Base-by-base conservation (phyloP, 2,329 filamentous ascomycete species). In the Metarhizium anisopliae region DNA sequence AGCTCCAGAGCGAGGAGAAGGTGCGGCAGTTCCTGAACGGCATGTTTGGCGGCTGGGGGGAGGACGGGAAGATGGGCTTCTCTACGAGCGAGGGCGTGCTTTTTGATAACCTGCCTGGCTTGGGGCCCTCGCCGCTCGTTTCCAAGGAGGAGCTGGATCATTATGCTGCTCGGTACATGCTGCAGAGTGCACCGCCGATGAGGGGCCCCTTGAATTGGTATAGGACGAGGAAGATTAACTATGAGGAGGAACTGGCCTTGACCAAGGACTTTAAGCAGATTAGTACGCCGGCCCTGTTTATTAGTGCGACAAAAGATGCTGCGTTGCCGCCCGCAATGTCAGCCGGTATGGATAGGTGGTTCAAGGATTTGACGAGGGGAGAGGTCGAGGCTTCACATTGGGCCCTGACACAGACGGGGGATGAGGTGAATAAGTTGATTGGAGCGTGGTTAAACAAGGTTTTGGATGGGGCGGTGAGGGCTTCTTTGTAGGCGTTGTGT, bases 171-270 rank as follows among this genome's bases (percentile, higher is more conserved):
- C 78, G 91, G 72, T 95, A 86, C 70, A 70, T 76, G n/a, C 78
- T 81, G 47, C 81, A 85, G 65, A 51, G 59, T 16, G 60, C 58
- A 8, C 68, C 67, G 6, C 90, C 90, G 50, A 70, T 97, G 61
- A 82, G 85, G 60, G 90, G 90, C 0, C 89, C 90, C 16, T 75
- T 90, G 58, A 94, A 92, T 72, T 96, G 90, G 89, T 99, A 99
- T 73, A 84, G 91, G 47, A 87, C 82, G 2, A 77, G 82, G 20
- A 74, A 81, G 68, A 70, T 86, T 60, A 96, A 95, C 70, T 88
- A 78, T 67, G 80, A 89, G 45, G 90, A 96, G 60, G 94, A 96
- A 66, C 61, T 69, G 51, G 68, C 75, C 47, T 74, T 89, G 45
- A 76, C 83, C 53, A 75, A 81, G 58, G 84, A 84, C 64, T 83